Base-by-base conservation (phyloP, 73 alveolate species). In the Urostyla sp. region DNA sequence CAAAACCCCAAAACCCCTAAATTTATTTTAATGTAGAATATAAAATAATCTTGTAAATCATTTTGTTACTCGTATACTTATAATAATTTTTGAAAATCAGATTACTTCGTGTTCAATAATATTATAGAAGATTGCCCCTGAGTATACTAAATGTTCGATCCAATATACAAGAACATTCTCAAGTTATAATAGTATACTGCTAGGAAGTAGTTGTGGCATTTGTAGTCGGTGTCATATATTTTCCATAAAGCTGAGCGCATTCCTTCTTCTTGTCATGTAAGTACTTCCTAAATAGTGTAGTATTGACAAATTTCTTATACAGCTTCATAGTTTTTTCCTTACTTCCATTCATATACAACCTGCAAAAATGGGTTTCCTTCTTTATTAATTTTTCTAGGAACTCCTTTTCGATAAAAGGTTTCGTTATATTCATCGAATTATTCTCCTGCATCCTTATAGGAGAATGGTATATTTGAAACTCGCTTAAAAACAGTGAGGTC, bases 251-350 rank as follows among this genome's bases (percentile, higher is more conserved):
- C 57, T 20, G 8, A 7, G 31, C 31, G 5, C 24, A 15, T n/a
- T 60, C 63, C 46, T 61, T 78, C 58, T 49, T 59, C 44, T 78
- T 78, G 24, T 78, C 89, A 56, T 78, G 59, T 30, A 78, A 23
- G 28, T 61, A 78, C 67, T 61, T 78, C 52, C 89, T 59, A 46
- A 78, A 78, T 1, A 78, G 36, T 1, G 89, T 78, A 3, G 89
- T 78, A 27, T 60, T 58, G 1, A 78, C 49, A 32, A 78, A 78
- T 66, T 48, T 59, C 89, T 78, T 78, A 46, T 78, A 78, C 8
- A 78, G 73, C 32, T 46, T 78, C 7, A 78, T 8, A 3, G 89
- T 78, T 43, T 78, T 78, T 15, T 78, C 89, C 24, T 61, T 78
- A n/a, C 46, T 10, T 32, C 83, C 83, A 16, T 36, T 36, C 80